Evolutionary conservation across 2,329 filamentous ascomycete genomes (phyloP).

Genomic region (Aspergillus ochraceus): DNA sequence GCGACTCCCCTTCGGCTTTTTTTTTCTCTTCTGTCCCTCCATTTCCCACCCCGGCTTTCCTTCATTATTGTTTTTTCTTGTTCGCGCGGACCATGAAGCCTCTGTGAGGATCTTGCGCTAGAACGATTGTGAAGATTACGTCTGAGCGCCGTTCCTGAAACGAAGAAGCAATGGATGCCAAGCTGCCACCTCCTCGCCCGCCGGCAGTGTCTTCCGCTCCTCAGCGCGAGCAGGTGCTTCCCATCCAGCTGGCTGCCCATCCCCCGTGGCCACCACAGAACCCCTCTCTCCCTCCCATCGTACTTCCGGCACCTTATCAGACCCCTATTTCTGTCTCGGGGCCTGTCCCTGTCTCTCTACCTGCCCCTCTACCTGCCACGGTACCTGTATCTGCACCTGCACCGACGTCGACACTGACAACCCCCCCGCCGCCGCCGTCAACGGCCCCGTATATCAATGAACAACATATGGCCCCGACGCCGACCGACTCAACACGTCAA

Average conservation of each 20-base stretch:
- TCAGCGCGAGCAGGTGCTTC: background rate
- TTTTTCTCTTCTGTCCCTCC: conserved; percentile 15
- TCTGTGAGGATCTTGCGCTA: conserved; percentile 8
- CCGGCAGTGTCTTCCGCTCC: conserved; percentile 6
- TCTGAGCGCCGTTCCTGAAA: conserved; percentile 18
- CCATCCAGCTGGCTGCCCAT: background rate
- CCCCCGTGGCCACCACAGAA: conserved; percentile 9
- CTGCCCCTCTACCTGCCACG: background rate
- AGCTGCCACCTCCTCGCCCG: conserved; percentile 23
- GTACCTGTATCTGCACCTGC: conserved; percentile 5
- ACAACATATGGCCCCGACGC: background rate
- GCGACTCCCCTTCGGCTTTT: conserved; percentile 17
- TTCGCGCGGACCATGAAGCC: background rate
- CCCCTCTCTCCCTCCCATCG: conserved; percentile 5
- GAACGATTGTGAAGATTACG: background rate
- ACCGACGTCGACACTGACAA: background rate
- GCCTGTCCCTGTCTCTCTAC: background rate
- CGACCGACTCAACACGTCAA: conserved; percentile 10
- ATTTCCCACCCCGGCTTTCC: conserved; percentile 16
- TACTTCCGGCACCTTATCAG: background rate
- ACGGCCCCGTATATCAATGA: background rate
- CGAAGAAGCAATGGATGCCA: conserved; percentile 31
- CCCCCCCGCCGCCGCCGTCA: conserved; percentile 6
- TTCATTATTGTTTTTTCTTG: background rate
- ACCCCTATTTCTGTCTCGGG: background rate